Evolutionary conservation across 176 grass and related monocot species (phyloP), one percentile per base, ranked within the genome.

Genomic region (Areca catechu): DNA sequence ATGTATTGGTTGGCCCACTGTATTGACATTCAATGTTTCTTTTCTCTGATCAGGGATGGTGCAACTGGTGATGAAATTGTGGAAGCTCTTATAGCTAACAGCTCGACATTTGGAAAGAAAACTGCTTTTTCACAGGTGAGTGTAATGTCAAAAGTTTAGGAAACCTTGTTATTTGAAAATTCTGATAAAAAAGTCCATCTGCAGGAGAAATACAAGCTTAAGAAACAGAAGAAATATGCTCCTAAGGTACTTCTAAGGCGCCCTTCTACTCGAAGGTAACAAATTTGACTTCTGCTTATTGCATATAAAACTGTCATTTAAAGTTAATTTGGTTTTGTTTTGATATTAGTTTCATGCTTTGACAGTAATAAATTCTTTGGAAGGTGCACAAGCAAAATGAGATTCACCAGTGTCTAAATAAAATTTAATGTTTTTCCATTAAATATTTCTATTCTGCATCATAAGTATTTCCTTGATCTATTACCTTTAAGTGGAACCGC

Each of bases 151-250:
- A 28, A 17, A 22, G 5, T 50, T 30, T 34, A 18, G 6, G 9
- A 62, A 10, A 5, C 25, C 15, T 22, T 20, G 4, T 71, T 27
- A 30, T 53, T 22, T 21, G 25, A 37, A 5, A 1, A 16, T 20
- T 21, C n/a, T 20, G 25, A 61, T 62, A 6, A 25, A 43, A 28
- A 4, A 53, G 7, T 50, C 61, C 17, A 7, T 54, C 1, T 30
- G 20, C 70, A 97, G 92, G 87, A 97, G 78, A 98, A 98, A 73
- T 98, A 98, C 78, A 98, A 92, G 56, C 63, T 85, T 20, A 98
- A 98, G 70, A 98, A 98, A 83, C 93, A 98, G 58, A 98, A 98
- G 81, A 98, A 98, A 74, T 89, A 98, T 47, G 93, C 84, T 7
- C 87, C 87, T 43, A 98, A 98, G 69, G 93, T 98, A 49, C 93